Evolutionary conservation across 208 protist species (phyloP), one percentile per base, ranked within the genome.

Genomic region (Strigomonas culicis): DNA sequence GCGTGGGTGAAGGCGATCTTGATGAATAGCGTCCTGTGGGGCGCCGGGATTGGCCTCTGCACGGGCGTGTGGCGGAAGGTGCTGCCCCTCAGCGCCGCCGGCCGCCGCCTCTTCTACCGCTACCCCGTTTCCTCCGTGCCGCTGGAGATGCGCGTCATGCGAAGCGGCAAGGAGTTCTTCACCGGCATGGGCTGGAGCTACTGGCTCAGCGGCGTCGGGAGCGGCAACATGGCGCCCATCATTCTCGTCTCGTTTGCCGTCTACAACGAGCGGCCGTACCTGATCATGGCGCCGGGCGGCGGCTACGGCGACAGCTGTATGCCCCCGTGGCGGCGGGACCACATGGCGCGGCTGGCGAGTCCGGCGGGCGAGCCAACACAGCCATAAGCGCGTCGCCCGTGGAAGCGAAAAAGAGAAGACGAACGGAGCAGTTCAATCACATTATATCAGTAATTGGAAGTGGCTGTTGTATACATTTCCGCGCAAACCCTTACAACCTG

Each of bases 161-260:
- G 89, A 21, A 74, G 24, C 64, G 52, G 55, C 13, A 71, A 68
- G 27, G 80, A 88, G 68, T 84, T 90, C 56, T 83, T 91, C 30
- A 80, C 80, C 0, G 89, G 89, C n/a, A 95, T 95, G 86, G 89
- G 86, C 10, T 82, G 80, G 66, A 83, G 74, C 24, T 95, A 91
- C 72, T 95, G 89, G 86, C 50, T 90, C 30, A 81, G 75, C 64
- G 86, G 89, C 11, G 68, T 92, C 17, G 75, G 64, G 8, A 84
- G 74, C 46, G 86, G 85, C 10, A 86, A 91, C n/a, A 36, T 93
- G 19, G 82, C 82, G 25, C 77, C 88, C 44, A 28, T 90, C 24
- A 85, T 77, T 15, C 87, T 79, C 63, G 79, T 92, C 21, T 36
- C 52, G 4, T 89, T 95, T 66, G 88, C 77, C 63, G 70, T 82